Conservation (phyloP, 1,284 basidiomycete genomes). For the Singerocomus inundabilis region DNA sequence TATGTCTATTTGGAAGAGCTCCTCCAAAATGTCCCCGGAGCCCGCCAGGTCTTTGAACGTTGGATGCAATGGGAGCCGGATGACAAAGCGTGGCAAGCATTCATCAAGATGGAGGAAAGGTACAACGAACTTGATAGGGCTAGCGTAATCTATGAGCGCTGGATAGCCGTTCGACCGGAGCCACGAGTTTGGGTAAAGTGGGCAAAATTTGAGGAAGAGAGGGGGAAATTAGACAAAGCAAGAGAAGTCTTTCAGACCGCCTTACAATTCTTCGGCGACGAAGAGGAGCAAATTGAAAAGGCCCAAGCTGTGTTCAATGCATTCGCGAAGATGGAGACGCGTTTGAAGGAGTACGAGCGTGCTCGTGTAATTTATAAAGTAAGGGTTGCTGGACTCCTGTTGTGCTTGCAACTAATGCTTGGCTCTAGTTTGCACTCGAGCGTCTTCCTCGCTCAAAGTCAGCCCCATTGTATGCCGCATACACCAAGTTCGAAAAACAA, state of each 20-base stretch:
- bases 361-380: slow-evolving; percentile 97
- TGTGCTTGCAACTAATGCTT: slow-evolving; percentile 1
- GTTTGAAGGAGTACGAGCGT: slow-evolving; percentile 94
- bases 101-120: slow-evolving; percentile 95
- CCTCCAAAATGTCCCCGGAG: slow-evolving; percentile 92
- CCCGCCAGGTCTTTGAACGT: slow-evolving; percentile 95
- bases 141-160: slow-evolving; percentile 91
- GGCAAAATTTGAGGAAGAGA: slow-evolving; percentile 97
- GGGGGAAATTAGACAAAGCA: slow-evolving; percentile 83
- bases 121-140: slow-evolving; percentile 93
- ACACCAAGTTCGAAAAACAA: slow-evolving; percentile 98
- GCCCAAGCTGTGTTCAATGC: slow-evolving; percentile 95
- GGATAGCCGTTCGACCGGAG: slow-evolving; percentile 91
- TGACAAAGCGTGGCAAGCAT: slow-evolving; percentile 99
- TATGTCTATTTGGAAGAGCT: slow-evolving; percentile 99
- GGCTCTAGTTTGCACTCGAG: slow-evolving; percentile 81
- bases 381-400: slow-evolving; percentile 9
- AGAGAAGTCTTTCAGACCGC: slow-evolving; percentile 97
- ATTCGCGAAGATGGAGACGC: slow-evolving; percentile 98
- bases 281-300: slow-evolving; percentile 95
- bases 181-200: slow-evolving; percentile 96
- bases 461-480: slow-evolving; percentile 79
- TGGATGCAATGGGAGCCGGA: slow-evolving; percentile 99
- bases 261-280: slow-evolving; percentile 95
- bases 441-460: slow-evolving; percentile 91